Conservation (phyloP, 108 stramenopile species). For the Pelagomonas calceolata region DNA sequence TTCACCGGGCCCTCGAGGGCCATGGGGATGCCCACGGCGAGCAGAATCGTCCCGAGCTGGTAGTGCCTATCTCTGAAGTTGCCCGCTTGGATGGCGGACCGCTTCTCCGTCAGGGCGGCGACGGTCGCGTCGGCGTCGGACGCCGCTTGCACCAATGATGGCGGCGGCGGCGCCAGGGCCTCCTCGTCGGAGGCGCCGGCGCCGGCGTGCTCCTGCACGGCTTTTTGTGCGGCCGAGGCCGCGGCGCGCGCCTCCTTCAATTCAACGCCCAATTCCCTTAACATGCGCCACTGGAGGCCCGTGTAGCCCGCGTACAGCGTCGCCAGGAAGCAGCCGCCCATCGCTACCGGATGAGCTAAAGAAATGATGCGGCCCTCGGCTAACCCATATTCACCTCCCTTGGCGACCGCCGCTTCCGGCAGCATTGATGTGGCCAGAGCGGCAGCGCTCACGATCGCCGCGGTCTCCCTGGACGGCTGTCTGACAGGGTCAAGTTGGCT, state of each 20-base stretch:
- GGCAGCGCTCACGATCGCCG: too few relatives aligned
- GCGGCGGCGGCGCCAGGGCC: constrained; percentile 34
- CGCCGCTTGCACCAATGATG: constrained; percentile 42
- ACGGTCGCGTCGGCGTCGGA: constrained; percentile 50
- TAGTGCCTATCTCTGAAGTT: constrained; percentile 74
- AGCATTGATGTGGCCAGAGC: too few relatives aligned
- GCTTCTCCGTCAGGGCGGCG: constrained; percentile 51
- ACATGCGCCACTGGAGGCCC: constrained; percentile 83
- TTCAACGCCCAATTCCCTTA: constrained; percentile 75
- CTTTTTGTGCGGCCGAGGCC: constrained; percentile 28
- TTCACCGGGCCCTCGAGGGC: constrained; percentile 92
- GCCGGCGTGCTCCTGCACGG: constrained; percentile 32
- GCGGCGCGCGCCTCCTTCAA: constrained; percentile 54
- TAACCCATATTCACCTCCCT: too few relatives aligned
- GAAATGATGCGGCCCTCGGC: constrained; percentile 10
- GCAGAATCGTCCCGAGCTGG: constrained; percentile 65
- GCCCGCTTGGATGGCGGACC: constrained; percentile 57
- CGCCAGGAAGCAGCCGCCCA: constrained; percentile 53
- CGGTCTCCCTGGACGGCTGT: too few relatives aligned
- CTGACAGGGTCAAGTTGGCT: too few relatives aligned
- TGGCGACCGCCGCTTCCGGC: too few relatives aligned
- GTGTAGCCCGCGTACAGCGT: constrained; percentile 65
- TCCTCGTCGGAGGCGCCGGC: constrained; percentile 49
- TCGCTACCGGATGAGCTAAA: constrained; percentile 77
- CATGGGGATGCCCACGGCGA: constrained; percentile 76